Conservation (phyloP, 345 rosid species). For the Theobroma cacao region DNA sequence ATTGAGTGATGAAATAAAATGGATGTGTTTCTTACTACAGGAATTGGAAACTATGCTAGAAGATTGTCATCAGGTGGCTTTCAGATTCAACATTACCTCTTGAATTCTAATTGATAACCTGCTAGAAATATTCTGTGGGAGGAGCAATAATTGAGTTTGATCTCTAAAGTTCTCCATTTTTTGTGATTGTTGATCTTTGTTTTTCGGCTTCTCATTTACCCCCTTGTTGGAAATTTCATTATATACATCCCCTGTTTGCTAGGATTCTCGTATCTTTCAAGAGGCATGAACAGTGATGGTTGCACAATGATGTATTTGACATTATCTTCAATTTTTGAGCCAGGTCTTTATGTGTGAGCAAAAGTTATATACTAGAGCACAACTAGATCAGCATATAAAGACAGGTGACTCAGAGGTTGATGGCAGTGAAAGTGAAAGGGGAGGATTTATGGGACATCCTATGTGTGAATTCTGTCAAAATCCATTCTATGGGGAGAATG, state of each 20-base stretch:
- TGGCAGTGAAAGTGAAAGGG: slow-evolving; percentile 70
- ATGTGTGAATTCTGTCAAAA: slow-evolving; percentile 62
- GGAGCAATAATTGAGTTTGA: neutral
- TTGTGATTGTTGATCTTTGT: neutral
- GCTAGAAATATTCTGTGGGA: neutral
- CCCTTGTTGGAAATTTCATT: neutral
- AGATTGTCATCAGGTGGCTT: neutral
- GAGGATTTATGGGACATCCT: slow-evolving; percentile 75
- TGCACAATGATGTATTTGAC: neutral
- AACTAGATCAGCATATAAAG: slow-evolving; percentile 56
- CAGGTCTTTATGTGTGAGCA: slow-evolving; percentile 77
- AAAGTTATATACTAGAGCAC: slow-evolving; percentile 57
- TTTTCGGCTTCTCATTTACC: neutral
- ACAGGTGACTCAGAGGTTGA: slow-evolving; percentile 70
- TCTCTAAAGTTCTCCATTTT: neutral
- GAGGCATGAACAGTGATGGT: neutral
- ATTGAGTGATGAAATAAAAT: neutral
- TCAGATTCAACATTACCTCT: neutral
- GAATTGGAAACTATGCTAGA: neutral
- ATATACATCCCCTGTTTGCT: neutral
- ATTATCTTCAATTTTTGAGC: slow-evolving; percentile 14
- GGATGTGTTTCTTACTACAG: neutral
- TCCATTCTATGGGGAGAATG: slow-evolving; percentile 76
- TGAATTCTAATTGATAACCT: neutral
- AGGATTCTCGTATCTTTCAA: neutral